Percentiles rank a stretch among this genome's conserved stretches.
Evolutionary conservation across 140 eudicot species (phyloP).

Genomic region (Ambrosia hybrid): DNA sequence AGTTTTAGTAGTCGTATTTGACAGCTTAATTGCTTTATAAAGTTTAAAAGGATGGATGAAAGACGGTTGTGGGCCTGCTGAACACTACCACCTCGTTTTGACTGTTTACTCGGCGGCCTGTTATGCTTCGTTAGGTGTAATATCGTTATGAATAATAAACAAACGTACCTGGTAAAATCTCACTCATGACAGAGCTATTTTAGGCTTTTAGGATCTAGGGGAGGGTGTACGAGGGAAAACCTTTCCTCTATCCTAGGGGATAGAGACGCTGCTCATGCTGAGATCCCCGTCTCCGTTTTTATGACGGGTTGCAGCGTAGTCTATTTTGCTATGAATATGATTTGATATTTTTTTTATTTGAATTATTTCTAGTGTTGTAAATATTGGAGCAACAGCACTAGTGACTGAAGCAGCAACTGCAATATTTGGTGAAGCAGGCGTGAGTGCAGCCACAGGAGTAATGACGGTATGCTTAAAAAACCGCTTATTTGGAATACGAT

Average conservation of each 20-base stretch:
- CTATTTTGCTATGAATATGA: too few species aligned
- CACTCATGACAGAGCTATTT: too few species aligned
- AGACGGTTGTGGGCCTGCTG: background rate
- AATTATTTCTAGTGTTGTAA: slow-evolving; percentile 44
- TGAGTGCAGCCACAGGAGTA: slow-evolving; percentile 79
- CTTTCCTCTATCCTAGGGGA: too few species aligned
- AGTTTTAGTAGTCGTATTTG: background rate
- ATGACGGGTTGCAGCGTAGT: too few species aligned
- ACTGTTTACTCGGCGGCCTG: background rate
- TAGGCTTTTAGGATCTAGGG: too few species aligned
- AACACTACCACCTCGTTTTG: background rate
- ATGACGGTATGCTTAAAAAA: slow-evolving; percentile 52
- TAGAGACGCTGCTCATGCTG: too few species aligned
- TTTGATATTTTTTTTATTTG: background rate
- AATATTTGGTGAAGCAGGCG: slow-evolving; percentile 74
- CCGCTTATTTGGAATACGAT: background rate
- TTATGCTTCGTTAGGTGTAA: background rate
- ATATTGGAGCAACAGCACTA: slow-evolving; percentile 69
- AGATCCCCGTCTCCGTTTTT: too few species aligned
- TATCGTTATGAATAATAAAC: background rate
- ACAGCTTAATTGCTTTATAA: background rate
- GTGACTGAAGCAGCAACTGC: slow-evolving; percentile 74
- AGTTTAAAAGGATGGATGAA: background rate
- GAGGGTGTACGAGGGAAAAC: too few species aligned
- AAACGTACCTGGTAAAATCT: too few species aligned